phyloP scores from a whole-genome alignment of 352 stramenopile species.

The Pythium coloratum region DNA sequence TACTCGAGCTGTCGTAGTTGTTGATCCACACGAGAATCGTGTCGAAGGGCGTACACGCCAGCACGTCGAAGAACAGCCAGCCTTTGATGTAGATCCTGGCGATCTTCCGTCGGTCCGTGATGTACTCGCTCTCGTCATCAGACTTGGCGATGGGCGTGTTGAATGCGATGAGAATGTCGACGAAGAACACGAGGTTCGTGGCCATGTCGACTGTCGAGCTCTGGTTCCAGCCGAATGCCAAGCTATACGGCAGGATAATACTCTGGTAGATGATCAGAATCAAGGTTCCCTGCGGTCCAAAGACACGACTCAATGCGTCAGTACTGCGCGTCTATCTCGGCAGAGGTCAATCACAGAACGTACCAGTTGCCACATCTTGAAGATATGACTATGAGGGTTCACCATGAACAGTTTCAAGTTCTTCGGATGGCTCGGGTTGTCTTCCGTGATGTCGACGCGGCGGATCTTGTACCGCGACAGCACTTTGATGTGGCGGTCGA shows the following conservation, averaged over 20 bases:
- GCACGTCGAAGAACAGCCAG: conserved; percentile 79
- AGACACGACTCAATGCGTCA: not conserved
- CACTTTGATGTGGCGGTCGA: conserved; percentile 74
- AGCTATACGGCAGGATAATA: conserved; percentile 61
- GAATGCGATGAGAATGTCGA: conserved; percentile 76
- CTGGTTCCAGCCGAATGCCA: conserved; percentile 62
- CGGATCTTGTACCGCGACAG: conserved; percentile 78
- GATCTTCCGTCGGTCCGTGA: conserved; percentile 61
- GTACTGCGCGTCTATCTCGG: not conserved
- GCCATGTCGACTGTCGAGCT: conserved; percentile 46
- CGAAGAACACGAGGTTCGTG: conserved; percentile 68
- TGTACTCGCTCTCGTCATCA: conserved; percentile 53
- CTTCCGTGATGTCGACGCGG: conserved; percentile 42
- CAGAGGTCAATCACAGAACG: conserved; percentile 5
- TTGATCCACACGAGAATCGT: conserved; percentile 55
- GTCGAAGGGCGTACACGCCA: conserved; percentile 79
- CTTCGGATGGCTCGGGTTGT: conserved; percentile 36
- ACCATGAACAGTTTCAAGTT: conserved; percentile 57
- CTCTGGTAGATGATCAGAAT: conserved; percentile 80
- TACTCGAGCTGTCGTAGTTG: conserved; percentile 26
- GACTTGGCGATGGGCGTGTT: conserved; percentile 56
- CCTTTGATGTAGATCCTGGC: conserved; percentile 53
- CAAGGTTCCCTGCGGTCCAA: conserved; percentile 45
- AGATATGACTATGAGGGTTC: conserved; percentile 64
- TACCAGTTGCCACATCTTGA: conserved; percentile 80